phyloP scores from a whole-genome alignment of 495 filamentous ascomycete genomes.

The Daldinia bambusicola region DNA sequence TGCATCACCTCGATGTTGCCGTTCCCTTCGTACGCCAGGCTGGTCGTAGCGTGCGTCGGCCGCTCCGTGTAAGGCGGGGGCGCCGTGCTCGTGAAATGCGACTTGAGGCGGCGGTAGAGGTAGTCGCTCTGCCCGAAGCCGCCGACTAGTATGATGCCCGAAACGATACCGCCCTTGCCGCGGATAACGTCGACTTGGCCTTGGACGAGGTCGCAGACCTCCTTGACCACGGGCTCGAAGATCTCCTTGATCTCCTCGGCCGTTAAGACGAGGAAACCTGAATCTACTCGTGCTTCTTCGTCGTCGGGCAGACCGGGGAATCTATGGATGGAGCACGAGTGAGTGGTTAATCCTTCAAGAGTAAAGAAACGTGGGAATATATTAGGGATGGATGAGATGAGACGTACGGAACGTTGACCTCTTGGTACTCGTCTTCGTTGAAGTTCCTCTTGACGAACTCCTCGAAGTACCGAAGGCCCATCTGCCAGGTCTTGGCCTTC shows the following conservation, averaged over 20 bases:
- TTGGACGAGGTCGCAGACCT: conserved; percentile 69
- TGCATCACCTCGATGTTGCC: conserved; percentile 77
- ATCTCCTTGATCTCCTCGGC: conserved; percentile 69
- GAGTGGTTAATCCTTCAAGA: background rate
- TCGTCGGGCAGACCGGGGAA: conserved; percentile 79
- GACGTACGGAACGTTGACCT: conserved; percentile 71
- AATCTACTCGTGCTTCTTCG: conserved; percentile 67
- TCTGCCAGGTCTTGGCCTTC: conserved; percentile 74
- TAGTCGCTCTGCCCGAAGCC: conserved; percentile 76
- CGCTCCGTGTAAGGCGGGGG: conserved; percentile 73
- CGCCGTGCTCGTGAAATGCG: conserved; percentile 70
- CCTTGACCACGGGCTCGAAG: conserved; percentile 72
- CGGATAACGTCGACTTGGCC: conserved; percentile 69
- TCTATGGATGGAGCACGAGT: conserved; percentile 32
- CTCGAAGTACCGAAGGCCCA: conserved; percentile 74
- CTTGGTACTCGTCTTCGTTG: conserved; percentile 75
- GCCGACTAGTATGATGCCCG: conserved; percentile 74
- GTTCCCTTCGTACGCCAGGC: conserved; percentile 50
- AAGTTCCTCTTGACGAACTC: conserved; percentile 79
- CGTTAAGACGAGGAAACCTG: conserved; percentile 72
- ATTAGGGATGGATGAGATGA: background rate
- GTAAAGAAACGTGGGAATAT: background rate
- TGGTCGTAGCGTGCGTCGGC: conserved; percentile 65
- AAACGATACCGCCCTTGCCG: conserved; percentile 69
- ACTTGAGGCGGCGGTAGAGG: conserved; percentile 71